Evolutionary conservation across 768 basidiomycete species (phyloP).

Genomic region (Phylloporus sp.): DNA sequence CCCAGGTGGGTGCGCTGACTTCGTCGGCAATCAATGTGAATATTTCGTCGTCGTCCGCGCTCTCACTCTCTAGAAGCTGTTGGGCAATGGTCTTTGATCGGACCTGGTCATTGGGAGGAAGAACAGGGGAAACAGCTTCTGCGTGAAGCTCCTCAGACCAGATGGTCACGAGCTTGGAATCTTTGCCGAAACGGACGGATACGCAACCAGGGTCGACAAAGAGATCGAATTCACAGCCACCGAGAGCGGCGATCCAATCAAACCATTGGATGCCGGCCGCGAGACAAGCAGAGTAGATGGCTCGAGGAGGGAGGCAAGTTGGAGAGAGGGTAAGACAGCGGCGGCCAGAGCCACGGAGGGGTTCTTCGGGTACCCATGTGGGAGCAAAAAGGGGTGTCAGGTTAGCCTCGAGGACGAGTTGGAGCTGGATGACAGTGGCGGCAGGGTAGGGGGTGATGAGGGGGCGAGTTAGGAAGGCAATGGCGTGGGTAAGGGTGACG

Average conservation of each 20-base stretch:
- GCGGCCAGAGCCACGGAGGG: constrained; percentile 62
- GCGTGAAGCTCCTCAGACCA: constrained; percentile 57
- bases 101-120: constrained; percentile 16
- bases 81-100: constrained; percentile 63
- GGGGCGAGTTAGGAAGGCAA: constrained; percentile 67
- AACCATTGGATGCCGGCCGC: constrained; percentile 72
- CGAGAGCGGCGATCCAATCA: constrained; percentile 70
- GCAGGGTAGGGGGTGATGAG: constrained; percentile 55
- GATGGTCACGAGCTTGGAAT: constrained; percentile 49
- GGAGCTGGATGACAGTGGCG: constrained; percentile 61
- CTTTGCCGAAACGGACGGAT: constrained; percentile 53
- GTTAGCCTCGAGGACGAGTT: constrained; percentile 67
- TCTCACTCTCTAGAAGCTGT: constrained; percentile 66
- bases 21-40: constrained; percentile 73
- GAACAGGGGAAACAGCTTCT: constrained; percentile 17
- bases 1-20: constrained; percentile 62
- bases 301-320: constrained; percentile 60
- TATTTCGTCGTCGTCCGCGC: constrained; percentile 65
- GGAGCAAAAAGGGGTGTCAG: constrained; percentile 63
- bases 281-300: constrained; percentile 67
- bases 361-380: constrained; percentile 61
- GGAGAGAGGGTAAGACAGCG: constrained; percentile 75
- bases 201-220: constrained; percentile 79
- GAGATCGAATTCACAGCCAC: constrained; percentile 68
- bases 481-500: constrained; percentile 66